Conservation (phyloP, 345 rosid genomes). For the Rhodamnia rubescens region DNA sequence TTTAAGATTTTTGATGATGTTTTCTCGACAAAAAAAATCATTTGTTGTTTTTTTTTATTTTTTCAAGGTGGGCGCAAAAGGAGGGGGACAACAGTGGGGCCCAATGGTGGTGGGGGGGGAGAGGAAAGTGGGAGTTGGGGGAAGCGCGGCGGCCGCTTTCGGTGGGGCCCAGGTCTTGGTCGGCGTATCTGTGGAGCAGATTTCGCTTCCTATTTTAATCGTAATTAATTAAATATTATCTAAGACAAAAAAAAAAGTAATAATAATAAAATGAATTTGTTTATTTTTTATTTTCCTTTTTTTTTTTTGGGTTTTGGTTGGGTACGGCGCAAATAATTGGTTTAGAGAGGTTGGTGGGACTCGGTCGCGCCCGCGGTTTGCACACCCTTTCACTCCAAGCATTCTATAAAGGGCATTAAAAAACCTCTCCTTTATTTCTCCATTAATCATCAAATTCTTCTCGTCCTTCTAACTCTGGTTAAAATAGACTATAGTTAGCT, state of each 20-base stretch:
- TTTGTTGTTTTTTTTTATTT: not conserved
- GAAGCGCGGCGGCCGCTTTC: slow-evolving; percentile 42
- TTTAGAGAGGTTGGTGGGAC: not conserved
- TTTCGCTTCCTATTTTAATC: not conserved
- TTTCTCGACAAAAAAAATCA: no score
- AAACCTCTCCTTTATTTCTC: not conserved
- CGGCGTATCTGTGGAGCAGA: not conserved
- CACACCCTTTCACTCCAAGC: not conserved
- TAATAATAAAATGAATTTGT: not conserved
- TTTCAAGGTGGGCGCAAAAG: not conserved
- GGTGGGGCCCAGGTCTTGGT: slow-evolving; percentile 19
- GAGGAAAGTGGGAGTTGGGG: slow-evolving; percentile 20
- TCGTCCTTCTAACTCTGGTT: not conserved
- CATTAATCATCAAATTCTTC: not conserved
- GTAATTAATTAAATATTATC: not conserved
- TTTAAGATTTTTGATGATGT: no score
- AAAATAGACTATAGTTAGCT: no score
- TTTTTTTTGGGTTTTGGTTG: not conserved
- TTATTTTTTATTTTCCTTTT: accelerated
- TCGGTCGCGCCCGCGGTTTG: not conserved
- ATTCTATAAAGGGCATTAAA: not conserved
- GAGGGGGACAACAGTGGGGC: slow-evolving; percentile 12
- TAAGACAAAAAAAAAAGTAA: not conserved
- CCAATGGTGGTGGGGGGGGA: slow-evolving; percentile 12
- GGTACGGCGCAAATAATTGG: not conserved